These are phyloP conservation scores for Solanum aculeatissimum DNA, from an alignment of 305 asterid species.

Conservation along the genomic window DNA sequence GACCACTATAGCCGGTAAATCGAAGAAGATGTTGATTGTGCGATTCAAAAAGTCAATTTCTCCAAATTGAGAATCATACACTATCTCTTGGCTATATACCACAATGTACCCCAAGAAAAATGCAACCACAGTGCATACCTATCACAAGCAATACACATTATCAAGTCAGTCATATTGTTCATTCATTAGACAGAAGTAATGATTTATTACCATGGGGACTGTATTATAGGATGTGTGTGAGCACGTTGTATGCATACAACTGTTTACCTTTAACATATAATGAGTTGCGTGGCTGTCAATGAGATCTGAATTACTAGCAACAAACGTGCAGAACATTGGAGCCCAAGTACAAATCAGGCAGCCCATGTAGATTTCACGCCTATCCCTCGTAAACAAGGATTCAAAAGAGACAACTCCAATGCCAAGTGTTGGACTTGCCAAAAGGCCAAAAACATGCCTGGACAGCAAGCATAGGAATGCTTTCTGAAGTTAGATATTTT, in stretches of 20 bases:
- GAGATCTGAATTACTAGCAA: background rate
- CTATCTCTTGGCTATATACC: slow-evolving; percentile 10
- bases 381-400: background rate
- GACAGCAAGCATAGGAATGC: background rate
- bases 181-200: background rate
- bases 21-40: background rate
- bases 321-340: background rate
- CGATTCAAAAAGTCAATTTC: slow-evolving; percentile 6
- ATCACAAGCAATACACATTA: background rate
- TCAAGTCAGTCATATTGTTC: background rate
- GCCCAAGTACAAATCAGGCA: background rate
- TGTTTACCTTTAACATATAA: background rate
- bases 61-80: slow-evolving; percentile 4
- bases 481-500: background rate
- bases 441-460: background rate
- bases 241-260: background rate
- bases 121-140: background rate
- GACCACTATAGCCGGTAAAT: background rate
- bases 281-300: background rate
- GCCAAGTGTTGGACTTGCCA: background rate
- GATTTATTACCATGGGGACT: background rate
- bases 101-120: slow-evolving; percentile 3
- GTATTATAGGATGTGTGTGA: background rate
- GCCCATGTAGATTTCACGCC: background rate
- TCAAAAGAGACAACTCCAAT: background rate